Evolutionary conservation across 257 asterid genomes (phyloP), one percentile per base, ranked within the genome.

Genomic region (Solanum verrucosum): DNA sequence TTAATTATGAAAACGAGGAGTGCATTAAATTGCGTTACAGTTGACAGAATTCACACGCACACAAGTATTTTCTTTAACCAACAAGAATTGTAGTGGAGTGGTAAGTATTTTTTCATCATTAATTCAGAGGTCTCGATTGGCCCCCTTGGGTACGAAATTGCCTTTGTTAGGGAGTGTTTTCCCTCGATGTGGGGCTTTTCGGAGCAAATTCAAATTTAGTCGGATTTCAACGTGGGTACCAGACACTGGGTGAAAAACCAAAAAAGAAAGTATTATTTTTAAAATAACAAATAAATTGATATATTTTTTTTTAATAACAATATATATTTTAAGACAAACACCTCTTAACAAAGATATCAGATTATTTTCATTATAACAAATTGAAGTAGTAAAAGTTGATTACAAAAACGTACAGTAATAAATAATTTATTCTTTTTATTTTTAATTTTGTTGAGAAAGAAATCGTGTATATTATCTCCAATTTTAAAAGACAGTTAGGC

Each of bases 11-110:
- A 59, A 59, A 59, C 12, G 25, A 59, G 25, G 11, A 3, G 11
- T 20, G 67, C 25, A 56, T 56, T 20, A 6, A 56, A 52, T 18
- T 52, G 63, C 65, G 10, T 18, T 56, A 6, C 3, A 20, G 25
- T 20, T 20, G 67, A 7, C 67, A 59, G 5, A 59, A 59, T 59
- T 59, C 25, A 59, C 12, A 20, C n/a, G 25, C 25, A 20, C 2
- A 59, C 67, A 3, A 18, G 2, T 20, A 20, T 59, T 20, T 20
- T 7, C 20, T 20, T 59, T 7, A 59, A 20, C 2, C 20, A 46
- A 46, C 0, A 46, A 46, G 0, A 6, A 13, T 44, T 4, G 6
- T 13, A 6, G 0, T 46, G 2, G 2, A 46, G 0, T 46, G 1
- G 2, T 46, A 46, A 46, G 18, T 13, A 46, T 0, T 13, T 6